These are phyloP conservation scores for Sporothrix curviconia DNA, from an alignment of 2,329 filamentous ascomycete species.

Conservation along the genomic window DNA sequence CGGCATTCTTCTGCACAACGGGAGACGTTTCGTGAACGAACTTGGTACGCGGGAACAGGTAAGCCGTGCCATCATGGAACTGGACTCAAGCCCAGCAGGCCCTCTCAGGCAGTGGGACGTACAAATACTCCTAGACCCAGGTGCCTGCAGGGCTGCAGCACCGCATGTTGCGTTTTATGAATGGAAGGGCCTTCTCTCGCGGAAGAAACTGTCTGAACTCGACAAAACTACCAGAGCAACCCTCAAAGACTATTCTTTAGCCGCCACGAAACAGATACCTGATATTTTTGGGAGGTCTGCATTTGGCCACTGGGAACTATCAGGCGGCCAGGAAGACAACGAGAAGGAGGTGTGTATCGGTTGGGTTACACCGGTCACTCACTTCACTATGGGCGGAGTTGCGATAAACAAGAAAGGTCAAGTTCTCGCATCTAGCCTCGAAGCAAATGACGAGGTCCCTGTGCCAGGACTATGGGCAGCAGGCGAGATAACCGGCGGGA, in stretches of 20 bases:
- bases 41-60: conserved; percentile 98
- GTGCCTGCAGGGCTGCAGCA: conserved; percentile 93
- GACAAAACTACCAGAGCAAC: conserved; percentile 82
- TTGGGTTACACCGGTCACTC: conserved; percentile 89
- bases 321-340: conserved; percentile 47
- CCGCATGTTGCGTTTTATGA: conserved; percentile 99
- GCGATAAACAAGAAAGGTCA: conserved; percentile 97
- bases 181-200: conserved; percentile 97
- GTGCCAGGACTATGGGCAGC: conserved; percentile 95
- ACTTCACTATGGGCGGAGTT: conserved; percentile 99
- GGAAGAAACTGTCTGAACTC: conserved; percentile 88
- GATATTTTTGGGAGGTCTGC: conserved; percentile 95
- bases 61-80: conserved; percentile 75
- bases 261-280: conserved; percentile 92
- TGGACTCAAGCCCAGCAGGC: background rate
- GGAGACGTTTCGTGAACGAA: conserved; percentile 95
- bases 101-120: conserved; percentile 65
- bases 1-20: conserved; percentile 83
- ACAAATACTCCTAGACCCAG: conserved; percentile 92
- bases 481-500: conserved; percentile 93
- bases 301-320: conserved; percentile 88
- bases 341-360: conserved; percentile 81
- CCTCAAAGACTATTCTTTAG: conserved; percentile 87
- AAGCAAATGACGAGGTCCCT: conserved; percentile 62
- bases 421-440: conserved; percentile 62